These are phyloP conservation scores for Neonothopanus nambi DNA, from an alignment of 1,284 basidiomycete genomes.

Conservation along the genomic window DNA sequence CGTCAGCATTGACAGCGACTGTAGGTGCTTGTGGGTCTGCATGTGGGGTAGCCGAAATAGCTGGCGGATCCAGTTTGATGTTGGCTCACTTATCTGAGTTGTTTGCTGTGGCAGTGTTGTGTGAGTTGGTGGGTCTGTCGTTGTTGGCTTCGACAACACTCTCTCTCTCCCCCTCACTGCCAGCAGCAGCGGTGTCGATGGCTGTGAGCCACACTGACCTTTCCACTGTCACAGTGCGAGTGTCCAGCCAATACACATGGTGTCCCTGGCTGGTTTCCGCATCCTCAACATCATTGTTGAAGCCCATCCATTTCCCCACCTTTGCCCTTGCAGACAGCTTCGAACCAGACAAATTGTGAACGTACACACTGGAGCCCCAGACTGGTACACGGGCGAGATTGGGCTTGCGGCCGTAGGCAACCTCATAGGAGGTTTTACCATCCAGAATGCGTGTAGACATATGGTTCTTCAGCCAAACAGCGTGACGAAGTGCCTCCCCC, in stretches of 20 bases:
- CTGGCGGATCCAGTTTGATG: neutral
- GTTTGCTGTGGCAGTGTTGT: neutral
- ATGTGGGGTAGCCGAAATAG: too few relatives aligned
- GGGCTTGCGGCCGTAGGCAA: slow-evolving; percentile 15
- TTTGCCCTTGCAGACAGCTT: slow-evolving; percentile 25
- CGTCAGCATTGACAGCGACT: too few relatives aligned
- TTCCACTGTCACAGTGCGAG: neutral
- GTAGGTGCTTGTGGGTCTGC: too few relatives aligned
- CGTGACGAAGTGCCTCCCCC: slow-evolving; percentile 21
- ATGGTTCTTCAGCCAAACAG: slow-evolving; percentile 28
- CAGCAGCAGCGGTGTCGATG: neutral
- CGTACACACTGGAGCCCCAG: slow-evolving; percentile 4
- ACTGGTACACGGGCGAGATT: slow-evolving; percentile 18
- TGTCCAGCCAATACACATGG: neutral
- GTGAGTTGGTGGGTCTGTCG: neutral
- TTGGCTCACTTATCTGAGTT: neutral
- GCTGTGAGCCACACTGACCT: neutral
- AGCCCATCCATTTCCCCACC: slow-evolving; percentile 29
- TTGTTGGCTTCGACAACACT: neutral
- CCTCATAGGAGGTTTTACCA: slow-evolving; percentile 22
- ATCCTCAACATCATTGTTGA: slow-evolving; percentile 23
- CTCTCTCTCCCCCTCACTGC: neutral
- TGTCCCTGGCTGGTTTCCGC: neutral
- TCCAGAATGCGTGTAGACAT: slow-evolving; percentile 22
- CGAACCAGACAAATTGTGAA: neutral